phyloP scores from a whole-genome alignment of 768 basidiomycete species.

The Boletus edulis region DNA sequence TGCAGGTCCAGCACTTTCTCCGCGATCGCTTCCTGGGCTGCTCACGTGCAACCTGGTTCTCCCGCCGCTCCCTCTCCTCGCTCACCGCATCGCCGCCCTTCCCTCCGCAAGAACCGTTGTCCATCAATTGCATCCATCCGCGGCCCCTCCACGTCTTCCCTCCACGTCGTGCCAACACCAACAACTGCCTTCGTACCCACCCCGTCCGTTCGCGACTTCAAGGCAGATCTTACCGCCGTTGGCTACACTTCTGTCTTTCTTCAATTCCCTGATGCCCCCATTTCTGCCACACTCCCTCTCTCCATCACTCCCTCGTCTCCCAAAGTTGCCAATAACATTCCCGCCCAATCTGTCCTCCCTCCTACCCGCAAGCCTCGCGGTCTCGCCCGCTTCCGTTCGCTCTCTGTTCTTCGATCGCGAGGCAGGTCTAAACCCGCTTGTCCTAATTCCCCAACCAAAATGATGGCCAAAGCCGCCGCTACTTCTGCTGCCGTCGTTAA shows the following conservation, averaged over 20 bases:
- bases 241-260: constrained; percentile 70
- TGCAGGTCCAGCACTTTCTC: constrained; percentile 46
- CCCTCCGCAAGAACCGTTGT: constrained; percentile 29
- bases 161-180: constrained; percentile 34
- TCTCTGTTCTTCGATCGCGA: constrained; percentile 45
- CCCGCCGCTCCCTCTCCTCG: constrained; percentile 45
- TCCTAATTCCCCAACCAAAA: constrained; percentile 27
- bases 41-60: constrained; percentile 67
- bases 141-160: constrained; percentile 34
- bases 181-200: constrained; percentile 33
- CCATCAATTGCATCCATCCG: constrained; percentile 40
- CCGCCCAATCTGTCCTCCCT: constrained; percentile 13
- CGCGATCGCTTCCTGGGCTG: constrained; percentile 59
- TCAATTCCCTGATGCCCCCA: constrained; percentile 51
- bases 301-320: constrained; percentile 4
- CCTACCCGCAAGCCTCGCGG: constrained; percentile 23
- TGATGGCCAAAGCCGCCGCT: constrained; percentile 15
- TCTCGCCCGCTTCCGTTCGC: constrained; percentile 49
- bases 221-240: constrained; percentile 53
- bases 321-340: constrained; percentile 12
- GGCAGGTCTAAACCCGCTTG: constrained; percentile 36
- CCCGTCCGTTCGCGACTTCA: constrained; percentile 46
- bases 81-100: constrained; percentile 37
- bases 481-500: constrained; percentile 37
- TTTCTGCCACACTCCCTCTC: constrained; percentile 20